Conservation (phyloP, 257 asterid genomes). For the Rubia yunnanensis region DNA sequence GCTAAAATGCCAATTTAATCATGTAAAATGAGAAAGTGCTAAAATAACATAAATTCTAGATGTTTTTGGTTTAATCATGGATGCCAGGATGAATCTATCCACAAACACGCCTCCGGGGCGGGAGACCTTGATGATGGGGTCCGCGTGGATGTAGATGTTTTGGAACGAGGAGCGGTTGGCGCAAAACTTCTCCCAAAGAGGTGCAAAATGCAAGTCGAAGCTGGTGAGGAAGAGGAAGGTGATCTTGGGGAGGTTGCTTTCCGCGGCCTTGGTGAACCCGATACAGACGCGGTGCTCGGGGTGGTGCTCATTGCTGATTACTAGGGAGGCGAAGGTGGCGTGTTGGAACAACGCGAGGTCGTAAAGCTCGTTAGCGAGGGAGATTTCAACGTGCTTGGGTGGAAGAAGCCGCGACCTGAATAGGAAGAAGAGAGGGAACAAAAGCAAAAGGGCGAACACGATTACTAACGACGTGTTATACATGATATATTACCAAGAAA, state of each 20-base stretch:
- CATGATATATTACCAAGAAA: constrained; percentile 22
- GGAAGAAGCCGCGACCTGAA: constrained; percentile 34
- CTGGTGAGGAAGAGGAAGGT: constrained; percentile 60
- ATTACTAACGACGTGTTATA: constrained; percentile 26
- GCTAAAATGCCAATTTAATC: no score
- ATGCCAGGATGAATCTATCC: constrained; percentile 33
- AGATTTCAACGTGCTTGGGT: constrained; percentile 17
- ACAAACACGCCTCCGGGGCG: constrained; percentile 40
- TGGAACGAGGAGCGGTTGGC: constrained; percentile 12
- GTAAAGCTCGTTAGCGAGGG: constrained; percentile 42
- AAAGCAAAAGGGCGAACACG: constrained; percentile 27
- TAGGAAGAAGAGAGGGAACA: constrained; percentile 36
- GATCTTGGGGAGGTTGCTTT: constrained; percentile 25
- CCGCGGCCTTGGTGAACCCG: constrained; percentile 15
- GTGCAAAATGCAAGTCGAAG: constrained; percentile 49
- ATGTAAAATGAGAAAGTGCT: no score
- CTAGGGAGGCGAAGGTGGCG: constrained; percentile 26
- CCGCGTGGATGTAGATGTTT: constrained; percentile 55
- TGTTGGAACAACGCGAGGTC: constrained; percentile 49
- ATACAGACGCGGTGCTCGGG: background rate
- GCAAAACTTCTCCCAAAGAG: constrained; percentile 49
- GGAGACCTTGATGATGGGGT: constrained; percentile 26
- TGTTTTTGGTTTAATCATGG: constrained; percentile 31
- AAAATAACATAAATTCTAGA: no score
- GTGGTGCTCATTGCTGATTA: background rate